These are phyloP conservation scores for Pezicula neosporulosa DNA, from an alignment of 2,329 filamentous ascomycete genomes.

Conservation along the genomic window DNA sequence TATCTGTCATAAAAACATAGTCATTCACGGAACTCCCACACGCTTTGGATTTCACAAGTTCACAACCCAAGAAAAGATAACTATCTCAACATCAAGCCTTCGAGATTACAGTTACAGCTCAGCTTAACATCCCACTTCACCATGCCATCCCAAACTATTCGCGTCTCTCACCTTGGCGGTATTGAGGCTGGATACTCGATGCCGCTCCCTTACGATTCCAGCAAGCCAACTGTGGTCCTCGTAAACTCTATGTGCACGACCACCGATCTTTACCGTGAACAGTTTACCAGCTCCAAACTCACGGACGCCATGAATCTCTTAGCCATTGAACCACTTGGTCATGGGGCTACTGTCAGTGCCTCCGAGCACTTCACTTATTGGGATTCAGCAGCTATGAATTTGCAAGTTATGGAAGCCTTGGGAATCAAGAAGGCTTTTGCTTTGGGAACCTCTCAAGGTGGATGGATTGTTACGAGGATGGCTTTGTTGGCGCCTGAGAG, in stretches of 20 bases:
- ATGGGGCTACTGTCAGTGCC: constrained; percentile 39
- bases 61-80: too few species aligned
- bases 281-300: constrained; percentile 38
- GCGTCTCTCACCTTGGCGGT: constrained; percentile 44
- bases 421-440: constrained; percentile 43
- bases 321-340: constrained; percentile 49
- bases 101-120: too few species aligned
- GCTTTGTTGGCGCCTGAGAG: constrained; percentile 45
- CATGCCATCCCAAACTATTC: constrained; percentile 23
- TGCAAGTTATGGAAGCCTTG: constrained; percentile 51
- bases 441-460: constrained; percentile 49
- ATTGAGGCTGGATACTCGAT: constrained; percentile 40
- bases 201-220: constrained; percentile 38
- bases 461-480: constrained; percentile 47
- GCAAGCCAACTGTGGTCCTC: constrained; percentile 47
- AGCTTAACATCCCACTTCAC: too few species aligned
- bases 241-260: constrained; percentile 52
- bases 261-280: constrained; percentile 38
- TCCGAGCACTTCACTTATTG: constrained; percentile 50
- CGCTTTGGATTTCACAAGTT: too few species aligned
- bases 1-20: too few species aligned
- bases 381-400: constrained; percentile 48
- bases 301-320: constrained; percentile 42
- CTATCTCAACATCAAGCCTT: too few species aligned
- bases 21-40: too few species aligned